A percentile compares a stretch with the other conserved stretches of the same genome.
These are phyloP conservation scores for Penicillium vulpinum DNA, from an alignment of 2,329 filamentous ascomycete species.

Conservation along the genomic window DNA sequence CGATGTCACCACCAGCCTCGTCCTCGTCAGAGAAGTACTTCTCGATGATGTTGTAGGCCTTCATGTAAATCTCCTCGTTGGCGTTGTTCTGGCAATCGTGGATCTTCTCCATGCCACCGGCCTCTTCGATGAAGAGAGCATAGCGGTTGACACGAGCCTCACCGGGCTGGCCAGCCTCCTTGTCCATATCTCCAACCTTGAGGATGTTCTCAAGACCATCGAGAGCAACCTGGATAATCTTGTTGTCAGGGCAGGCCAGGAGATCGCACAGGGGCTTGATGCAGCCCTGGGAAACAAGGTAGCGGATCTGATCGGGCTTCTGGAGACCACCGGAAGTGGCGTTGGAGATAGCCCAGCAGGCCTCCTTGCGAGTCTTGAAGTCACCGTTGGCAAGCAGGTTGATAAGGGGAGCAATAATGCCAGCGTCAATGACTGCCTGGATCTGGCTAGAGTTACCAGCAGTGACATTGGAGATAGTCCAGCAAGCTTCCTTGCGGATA, in stretches of 20 bases:
- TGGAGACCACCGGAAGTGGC: conserved; percentile 95
- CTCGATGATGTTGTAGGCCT: conserved; percentile 99
- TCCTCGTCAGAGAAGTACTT: conserved; percentile 99
- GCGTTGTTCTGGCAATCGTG: conserved; percentile 99
- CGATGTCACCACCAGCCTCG: conserved; percentile 73
- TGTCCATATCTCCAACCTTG: conserved; percentile 98
- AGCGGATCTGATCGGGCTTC: conserved; percentile 98
- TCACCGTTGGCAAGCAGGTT: conserved; percentile 95
- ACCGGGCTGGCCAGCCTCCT: conserved; percentile 67
- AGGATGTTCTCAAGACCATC: conserved; percentile 98
- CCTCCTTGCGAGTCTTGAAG: conserved; percentile 98
- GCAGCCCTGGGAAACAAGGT: conserved; percentile 88
- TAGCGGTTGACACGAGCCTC: conserved; percentile 78
- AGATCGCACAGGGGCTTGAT: conserved; percentile 97
- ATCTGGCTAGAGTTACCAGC: conserved; percentile 98
- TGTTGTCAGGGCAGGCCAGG: conserved; percentile 95
- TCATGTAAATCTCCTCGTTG: conserved; percentile 99
- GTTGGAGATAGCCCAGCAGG: conserved; percentile 99
- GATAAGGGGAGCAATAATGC: conserved; percentile 94
- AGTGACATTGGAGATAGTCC: conserved; percentile 99
- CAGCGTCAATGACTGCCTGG: conserved; percentile 92
- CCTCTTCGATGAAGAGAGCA: conserved; percentile 97
- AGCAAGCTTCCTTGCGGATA: conserved; percentile 98
- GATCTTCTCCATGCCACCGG: conserved; percentile 99
- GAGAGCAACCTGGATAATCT: conserved; percentile 98